A percentile compares a stretch with the other conserved stretches of the same genome.
These are phyloP conservation scores for Dictyostelium capitatum DNA, from an alignment of 78 protist species.

Conservation along the genomic window DNA sequence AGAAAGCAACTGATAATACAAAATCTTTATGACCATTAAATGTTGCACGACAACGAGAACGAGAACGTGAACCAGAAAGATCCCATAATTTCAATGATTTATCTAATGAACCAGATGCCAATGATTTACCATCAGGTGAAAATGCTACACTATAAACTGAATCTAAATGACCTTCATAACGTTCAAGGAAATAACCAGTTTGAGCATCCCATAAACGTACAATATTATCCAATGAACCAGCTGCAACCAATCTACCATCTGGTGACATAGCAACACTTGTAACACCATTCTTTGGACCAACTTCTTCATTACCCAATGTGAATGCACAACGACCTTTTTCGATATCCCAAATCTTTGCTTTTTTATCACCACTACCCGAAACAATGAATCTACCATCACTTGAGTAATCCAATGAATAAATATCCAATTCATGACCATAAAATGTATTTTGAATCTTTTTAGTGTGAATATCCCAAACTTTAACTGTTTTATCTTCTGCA, in stretches of 20 bases:
- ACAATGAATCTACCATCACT: conserved; percentile 89
- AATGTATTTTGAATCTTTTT: conserved; percentile 65
- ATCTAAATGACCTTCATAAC: conserved; percentile 93
- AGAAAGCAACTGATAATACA: conserved; percentile 91
- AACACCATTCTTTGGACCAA: conserved; percentile 95
- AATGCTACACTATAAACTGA: conserved; percentile 93
- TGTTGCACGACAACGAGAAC: conserved; percentile 86
- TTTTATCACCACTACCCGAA: conserved; percentile 93
- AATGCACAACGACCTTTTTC: conserved; percentile 69
- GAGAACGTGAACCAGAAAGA: conserved; percentile 62
- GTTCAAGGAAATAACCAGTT: conserved; percentile 88
- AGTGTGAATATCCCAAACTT: conserved; percentile 56
- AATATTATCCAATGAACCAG: conserved; percentile 92
- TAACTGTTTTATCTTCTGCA: conserved; percentile 61
- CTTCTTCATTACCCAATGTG: conserved; percentile 90
- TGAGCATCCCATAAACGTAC: conserved; percentile 92
- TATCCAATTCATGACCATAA: conserved; percentile 91
- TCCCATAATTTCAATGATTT: conserved; percentile 91
- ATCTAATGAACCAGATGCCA: conserved; percentile 94
- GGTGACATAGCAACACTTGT: conserved; percentile 92
- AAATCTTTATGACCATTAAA: conserved; percentile 90
- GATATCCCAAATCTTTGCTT: conserved; percentile 91
- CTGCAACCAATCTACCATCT: conserved; percentile 88
- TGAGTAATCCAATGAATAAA: conserved; percentile 92
- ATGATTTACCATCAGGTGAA: conserved; percentile 88